Evolutionary conservation across 305 asterid genomes (phyloP), one percentile per base, ranked within the genome.

Genomic region (Withania somnifera): DNA sequence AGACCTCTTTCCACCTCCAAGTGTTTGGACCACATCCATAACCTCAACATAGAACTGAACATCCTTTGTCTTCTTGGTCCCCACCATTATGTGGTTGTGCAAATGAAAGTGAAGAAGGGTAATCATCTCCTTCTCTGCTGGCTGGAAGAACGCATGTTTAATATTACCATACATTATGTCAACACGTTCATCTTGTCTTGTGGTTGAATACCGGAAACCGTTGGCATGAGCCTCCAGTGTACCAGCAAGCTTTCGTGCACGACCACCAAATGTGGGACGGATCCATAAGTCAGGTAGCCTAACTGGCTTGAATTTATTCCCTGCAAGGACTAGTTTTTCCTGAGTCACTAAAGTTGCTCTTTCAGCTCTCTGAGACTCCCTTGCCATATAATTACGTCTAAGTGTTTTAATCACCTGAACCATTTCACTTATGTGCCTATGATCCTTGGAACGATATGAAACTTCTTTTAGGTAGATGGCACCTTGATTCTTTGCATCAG

Each of bases 311-410:
- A 88, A 93, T 83, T 85, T 94, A 22, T 83, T 86, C 30, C 97
- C 97, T 0, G 92, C 91, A 73, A 93, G 92, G 6, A 81, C 81
- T 78, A 94, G 95, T 66, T 89, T 93, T 57, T 92, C 97, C 84
- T 94, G 98, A 13, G 86, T 87, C 73, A 94, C 97, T 63, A 93
- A 71, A 34, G 95, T 92, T 4, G 97, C 97, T 82, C 98, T 89
- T 88, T 94, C 97, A 11, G 97, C 98, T 83, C 87, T 91, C 86
- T 94, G 97, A 20, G 95, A 90, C 81, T 94, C 98, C 84, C 98
- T 84, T 13, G 94, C 88, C 85, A 82, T 53, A 76, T 90, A 95
- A 83, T 89, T 86, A 6, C 91, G 86, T 77, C 92, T 63, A 26
- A 94, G 97, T 4, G 93, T 90, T 85, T 91, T 92, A 68, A 92